phyloP scores from a whole-genome alignment of 257 asterid species.

The Echium plantagineum region DNA sequence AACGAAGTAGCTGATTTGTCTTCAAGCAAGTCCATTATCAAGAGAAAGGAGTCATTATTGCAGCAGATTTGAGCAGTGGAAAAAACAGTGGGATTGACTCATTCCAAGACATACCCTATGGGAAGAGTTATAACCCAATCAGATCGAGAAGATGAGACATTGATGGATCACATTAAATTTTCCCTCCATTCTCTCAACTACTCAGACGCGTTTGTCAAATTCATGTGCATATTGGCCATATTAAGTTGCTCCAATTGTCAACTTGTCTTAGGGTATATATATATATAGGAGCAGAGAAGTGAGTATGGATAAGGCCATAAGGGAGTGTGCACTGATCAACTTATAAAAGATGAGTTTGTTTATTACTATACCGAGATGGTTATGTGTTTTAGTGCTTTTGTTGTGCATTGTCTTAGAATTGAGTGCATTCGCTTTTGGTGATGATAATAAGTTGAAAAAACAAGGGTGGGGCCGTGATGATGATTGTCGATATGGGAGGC shows the following conservation, averaged over 20 bases:
- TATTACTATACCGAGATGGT: constrained; percentile 10
- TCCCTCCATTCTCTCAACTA: constrained; percentile 28
- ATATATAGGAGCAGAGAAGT: constrained; percentile 1
- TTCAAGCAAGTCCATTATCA: too few relatives aligned
- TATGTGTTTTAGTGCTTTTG: constrained; percentile 10
- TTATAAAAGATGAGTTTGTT: constrained; percentile 8
- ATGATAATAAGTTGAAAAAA: constrained; percentile 15
- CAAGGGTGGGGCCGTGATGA: constrained; percentile 18
- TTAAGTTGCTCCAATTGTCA: background rate
- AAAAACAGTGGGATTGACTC: background rate
- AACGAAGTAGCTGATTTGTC: too few relatives aligned
- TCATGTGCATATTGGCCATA: constrained; percentile 11
- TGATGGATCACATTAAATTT: constrained; percentile 6
- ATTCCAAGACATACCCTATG: background rate
- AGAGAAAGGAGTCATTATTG: too few relatives aligned
- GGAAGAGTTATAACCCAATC: background rate
- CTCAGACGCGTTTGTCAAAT: constrained; percentile 21
- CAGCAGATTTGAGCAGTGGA: too few relatives aligned
- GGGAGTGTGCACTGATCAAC: background rate
- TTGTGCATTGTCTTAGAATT: constrained; percentile 17
- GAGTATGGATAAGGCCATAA: background rate
- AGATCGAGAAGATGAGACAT: background rate
- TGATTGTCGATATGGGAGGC: constrained; percentile 17
- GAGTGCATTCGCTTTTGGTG: constrained; percentile 13
- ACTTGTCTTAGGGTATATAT: constrained; percentile 12